Evolutionary conservation across 495 filamentous ascomycete genomes (phyloP).

Genomic region (Neurospora discreta): DNA sequence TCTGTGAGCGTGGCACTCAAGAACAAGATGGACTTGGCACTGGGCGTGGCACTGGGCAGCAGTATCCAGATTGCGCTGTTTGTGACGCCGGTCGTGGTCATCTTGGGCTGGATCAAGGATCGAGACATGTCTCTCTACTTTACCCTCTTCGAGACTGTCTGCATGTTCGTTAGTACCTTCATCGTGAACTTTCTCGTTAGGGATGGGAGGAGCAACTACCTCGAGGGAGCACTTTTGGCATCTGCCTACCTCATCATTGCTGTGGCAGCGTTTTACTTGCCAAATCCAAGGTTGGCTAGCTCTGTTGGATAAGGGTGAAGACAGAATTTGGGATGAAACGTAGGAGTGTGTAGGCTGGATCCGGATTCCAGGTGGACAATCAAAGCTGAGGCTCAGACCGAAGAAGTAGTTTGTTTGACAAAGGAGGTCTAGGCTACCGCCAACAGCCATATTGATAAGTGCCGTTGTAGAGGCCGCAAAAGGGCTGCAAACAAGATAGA

Average conservation of each 20-base stretch:
- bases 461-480: background rate
- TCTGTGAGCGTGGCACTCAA: constrained; percentile 72
- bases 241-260: constrained; percentile 63
- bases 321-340: background rate
- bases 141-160: constrained; percentile 74
- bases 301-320: background rate
- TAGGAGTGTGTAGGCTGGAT: background rate
- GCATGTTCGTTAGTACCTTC: constrained; percentile 68
- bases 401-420: background rate
- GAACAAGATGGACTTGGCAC: constrained; percentile 85
- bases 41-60: constrained; percentile 71
- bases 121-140: constrained; percentile 77
- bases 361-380: background rate
- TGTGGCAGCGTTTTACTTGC: constrained; percentile 53
- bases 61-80: constrained; percentile 78
- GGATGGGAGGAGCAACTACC: constrained; percentile 70
- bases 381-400: background rate
- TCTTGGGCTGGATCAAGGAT: constrained; percentile 66
- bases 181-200: constrained; percentile 74
- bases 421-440: background rate
- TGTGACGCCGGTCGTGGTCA: constrained; percentile 68
- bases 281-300: constrained; percentile 37
- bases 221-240: constrained; percentile 66
- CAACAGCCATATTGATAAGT: background rate
- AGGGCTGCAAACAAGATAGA: background rate